Evolutionary conservation across 2,329 filamentous ascomycete genomes (phyloP), one percentile per base, ranked within the genome.

Genomic region (Claviceps sp.): DNA sequence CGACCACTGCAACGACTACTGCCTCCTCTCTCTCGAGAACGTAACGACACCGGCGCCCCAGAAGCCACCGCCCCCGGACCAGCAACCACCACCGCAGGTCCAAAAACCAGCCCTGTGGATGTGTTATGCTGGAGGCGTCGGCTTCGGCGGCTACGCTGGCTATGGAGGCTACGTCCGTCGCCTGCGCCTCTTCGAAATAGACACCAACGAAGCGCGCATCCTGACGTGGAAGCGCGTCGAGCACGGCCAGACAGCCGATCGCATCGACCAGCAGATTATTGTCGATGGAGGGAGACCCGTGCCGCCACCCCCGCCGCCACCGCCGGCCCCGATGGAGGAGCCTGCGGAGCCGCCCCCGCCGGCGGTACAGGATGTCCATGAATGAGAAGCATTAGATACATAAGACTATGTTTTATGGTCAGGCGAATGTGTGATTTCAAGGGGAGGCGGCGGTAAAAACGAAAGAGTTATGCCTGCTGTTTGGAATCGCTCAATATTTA

Each of bases 1-100:
- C 65, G 93, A 98, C 63, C 93, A 98, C 64, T 91, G 86, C 58
- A 98, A 98, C 64, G 93, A 98, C 63, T 97, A 96, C 67, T 98
- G 93, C 67, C 83, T 86, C 56, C 76, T 96, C 8, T 82, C 77
- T 1, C 67, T 63, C 18, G 50, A 65, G 40, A 63, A 63, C 22
- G 63, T 72, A 47, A 56, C 55, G 3, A 54, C 57, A 42, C 37
- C 55, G 22, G 53, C 52, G 2, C 14, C 53, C 26, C 46, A 18
- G 7, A 16, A 38, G n/a, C 22, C 34, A 20, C 20, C 44, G 8
- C 5, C 42, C 5, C 48, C 50, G 18, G 54, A 53, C 37, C 40
- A 51, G n/a, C 54, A 53, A 20, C 49, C 54, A 1, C 51, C 48
- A 2, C 54, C 51, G 18, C 51, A 55, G 3, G 53, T 56, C 2